These are phyloP conservation scores for Pezicula radicicola DNA, from an alignment of 2,329 filamentous ascomycete species.

Conservation along the genomic window DNA sequence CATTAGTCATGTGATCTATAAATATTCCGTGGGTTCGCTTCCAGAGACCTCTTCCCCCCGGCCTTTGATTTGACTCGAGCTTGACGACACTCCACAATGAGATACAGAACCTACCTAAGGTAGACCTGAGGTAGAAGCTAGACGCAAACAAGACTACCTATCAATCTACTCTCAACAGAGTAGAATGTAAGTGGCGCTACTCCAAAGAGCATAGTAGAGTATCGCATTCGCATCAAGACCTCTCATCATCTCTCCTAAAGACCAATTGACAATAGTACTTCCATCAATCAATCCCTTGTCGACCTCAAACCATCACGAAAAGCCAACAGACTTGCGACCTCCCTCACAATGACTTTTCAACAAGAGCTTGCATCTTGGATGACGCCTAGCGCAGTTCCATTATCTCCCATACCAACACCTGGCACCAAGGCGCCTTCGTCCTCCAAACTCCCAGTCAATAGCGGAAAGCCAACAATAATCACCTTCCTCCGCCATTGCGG, in stretches of 20 bases:
- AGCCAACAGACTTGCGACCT: neutral
- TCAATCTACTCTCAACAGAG: neutral
- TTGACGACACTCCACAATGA: too few species aligned
- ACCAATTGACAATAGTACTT: neutral
- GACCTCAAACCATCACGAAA: neutral
- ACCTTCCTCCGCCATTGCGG: slow-evolving; percentile 72
- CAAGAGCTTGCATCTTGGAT: slow-evolving; percentile 27
- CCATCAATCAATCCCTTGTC: too few species aligned
- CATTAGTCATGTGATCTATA: too few species aligned
- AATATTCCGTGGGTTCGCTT: too few species aligned
- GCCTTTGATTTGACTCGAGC: too few species aligned
- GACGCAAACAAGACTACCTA: too few species aligned
- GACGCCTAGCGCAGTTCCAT: slow-evolving; percentile 24
- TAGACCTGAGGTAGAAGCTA: too few species aligned
- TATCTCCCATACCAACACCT: slow-evolving; percentile 46
- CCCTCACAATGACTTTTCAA: slow-evolving; percentile 23
- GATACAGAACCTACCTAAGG: too few species aligned
- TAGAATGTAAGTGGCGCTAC: neutral
- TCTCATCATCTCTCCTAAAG: neutral
- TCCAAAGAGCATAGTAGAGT: neutral
- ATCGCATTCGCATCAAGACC: neutral
- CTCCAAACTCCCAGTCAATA: slow-evolving; percentile 47
- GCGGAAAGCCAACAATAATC: slow-evolving; percentile 55
- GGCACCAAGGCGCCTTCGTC: slow-evolving; percentile 55
- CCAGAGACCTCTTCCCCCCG: too few species aligned